Percentiles rank a stretch among this genome's conserved stretches.
Conservation (phyloP, 2,329 filamentous ascomycete species). For the Phoma sp. region DNA sequence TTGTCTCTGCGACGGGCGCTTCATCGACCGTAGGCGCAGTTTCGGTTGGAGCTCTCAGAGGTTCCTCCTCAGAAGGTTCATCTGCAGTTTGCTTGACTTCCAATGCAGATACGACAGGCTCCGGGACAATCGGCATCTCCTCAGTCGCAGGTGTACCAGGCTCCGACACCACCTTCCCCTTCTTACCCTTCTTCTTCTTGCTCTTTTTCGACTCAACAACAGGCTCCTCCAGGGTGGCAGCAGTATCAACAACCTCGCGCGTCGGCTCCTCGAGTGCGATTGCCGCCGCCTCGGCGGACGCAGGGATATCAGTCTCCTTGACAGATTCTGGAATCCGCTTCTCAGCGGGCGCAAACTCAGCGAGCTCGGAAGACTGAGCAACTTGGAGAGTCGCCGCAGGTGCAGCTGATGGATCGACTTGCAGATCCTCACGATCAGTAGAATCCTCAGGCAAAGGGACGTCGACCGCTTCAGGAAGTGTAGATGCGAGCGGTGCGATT, state of each 20-base stretch:
- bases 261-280: background rate
- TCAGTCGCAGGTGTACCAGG: slow-evolving; percentile 17
- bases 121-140: background rate
- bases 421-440: background rate
- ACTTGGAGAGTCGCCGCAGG: background rate
- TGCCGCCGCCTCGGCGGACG: background rate
- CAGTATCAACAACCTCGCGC: background rate
- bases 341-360: background rate
- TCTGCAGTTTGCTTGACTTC: background rate
- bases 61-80: background rate
- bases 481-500: background rate
- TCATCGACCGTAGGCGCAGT: background rate
- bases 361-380: background rate
- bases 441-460: slow-evolving; percentile 4
- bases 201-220: slow-evolving; percentile 24
- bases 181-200: slow-evolving; percentile 37
- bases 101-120: background rate
- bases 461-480: background rate
- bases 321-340: background rate
- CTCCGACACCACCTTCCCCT: slow-evolving; percentile 16
- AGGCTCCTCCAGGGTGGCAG: background rate
- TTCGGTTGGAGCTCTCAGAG: background rate
- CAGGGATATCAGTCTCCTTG: background rate
- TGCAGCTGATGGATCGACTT: background rate
- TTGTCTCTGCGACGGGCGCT: background rate